These are phyloP conservation scores for Metschnikowia matae DNA, from an alignment of 805 yeast species.

Conservation along the genomic window DNA sequence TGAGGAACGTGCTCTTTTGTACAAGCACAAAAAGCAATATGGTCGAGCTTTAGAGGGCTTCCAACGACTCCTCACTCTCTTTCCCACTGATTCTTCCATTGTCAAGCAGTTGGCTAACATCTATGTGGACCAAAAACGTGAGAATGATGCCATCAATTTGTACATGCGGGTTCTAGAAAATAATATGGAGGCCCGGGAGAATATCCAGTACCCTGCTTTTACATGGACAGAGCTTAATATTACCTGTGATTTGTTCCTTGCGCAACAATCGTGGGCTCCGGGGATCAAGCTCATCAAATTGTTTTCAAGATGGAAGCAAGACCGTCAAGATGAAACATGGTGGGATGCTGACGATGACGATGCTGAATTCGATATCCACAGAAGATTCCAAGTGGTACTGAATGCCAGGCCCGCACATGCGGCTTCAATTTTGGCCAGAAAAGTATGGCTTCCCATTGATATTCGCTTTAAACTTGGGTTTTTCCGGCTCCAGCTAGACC, in stretches of 20 bases:
- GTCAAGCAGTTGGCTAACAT: slow-evolving; percentile 54
- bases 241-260: slow-evolving; percentile 72
- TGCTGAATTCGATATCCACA: slow-evolving; percentile 67
- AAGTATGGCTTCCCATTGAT: slow-evolving; percentile 70
- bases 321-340: slow-evolving; percentile 56
- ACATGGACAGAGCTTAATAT: slow-evolving; percentile 90
- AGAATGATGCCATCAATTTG: slow-evolving; percentile 69
- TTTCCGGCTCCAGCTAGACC: slow-evolving; percentile 61
- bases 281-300: slow-evolving; percentile 65
- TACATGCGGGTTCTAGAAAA: slow-evolving; percentile 61
- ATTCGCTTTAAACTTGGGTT: slow-evolving; percentile 78
- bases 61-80: slow-evolving; percentile 48
- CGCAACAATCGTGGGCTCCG: slow-evolving; percentile 56
- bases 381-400: slow-evolving; percentile 39
- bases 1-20: slow-evolving; percentile 61
- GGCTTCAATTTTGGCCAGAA: slow-evolving; percentile 16
- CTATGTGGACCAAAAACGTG: slow-evolving; percentile 54
- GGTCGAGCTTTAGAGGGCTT: slow-evolving; percentile 75
- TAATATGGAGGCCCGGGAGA: slow-evolving; percentile 41
- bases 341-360: slow-evolving; percentile 70
- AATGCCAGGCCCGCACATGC: slow-evolving; percentile 8
- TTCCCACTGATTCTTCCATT: slow-evolving; percentile 58
- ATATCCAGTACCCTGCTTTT: slow-evolving; percentile 48
- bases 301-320: slow-evolving; percentile 80
- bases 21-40: slow-evolving; percentile 59